These are phyloP conservation scores for Lipomyces yamadae DNA, from an alignment of 805 yeast species.

Conservation along the genomic window DNA sequence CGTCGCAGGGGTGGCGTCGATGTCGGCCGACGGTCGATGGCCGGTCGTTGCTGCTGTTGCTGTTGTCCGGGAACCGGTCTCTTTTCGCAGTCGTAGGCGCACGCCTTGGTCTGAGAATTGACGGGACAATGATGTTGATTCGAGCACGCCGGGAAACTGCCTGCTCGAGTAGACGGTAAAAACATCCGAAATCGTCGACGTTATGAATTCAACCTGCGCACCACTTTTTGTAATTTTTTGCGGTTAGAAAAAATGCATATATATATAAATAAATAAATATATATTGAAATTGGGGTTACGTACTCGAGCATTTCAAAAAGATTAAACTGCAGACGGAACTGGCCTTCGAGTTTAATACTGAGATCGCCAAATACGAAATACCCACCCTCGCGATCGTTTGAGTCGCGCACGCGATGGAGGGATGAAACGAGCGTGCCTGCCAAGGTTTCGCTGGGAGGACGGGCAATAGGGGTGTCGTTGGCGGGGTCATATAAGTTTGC, in stretches of 20 bases:
- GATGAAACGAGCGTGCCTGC: slow-evolving; percentile 39
- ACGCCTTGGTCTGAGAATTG: slow-evolving; percentile 39
- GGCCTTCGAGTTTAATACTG: slow-evolving; percentile 35
- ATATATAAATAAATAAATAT: too few species aligned
- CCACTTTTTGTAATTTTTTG: slow-evolving; percentile 22
- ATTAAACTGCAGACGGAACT: slow-evolving; percentile 35
- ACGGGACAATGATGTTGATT: slow-evolving; percentile 38
- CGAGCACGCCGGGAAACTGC: slow-evolving; percentile 38
- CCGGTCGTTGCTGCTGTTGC: too few species aligned
- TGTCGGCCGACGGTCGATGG: too few species aligned
- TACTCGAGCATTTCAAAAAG: slow-evolving; percentile 38
- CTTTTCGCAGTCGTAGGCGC: slow-evolving; percentile 38
- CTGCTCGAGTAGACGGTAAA: slow-evolving; percentile 33
- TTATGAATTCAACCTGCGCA: slow-evolving; percentile 34
- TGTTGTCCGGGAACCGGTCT: slow-evolving; percentile 11
- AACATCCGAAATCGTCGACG: slow-evolving; percentile 32
- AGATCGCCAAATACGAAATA: slow-evolving; percentile 40
- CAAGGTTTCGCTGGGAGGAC: slow-evolving; percentile 34
- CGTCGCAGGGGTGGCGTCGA: too few species aligned
- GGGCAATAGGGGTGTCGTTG: slow-evolving; percentile 23
- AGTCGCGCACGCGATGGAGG: slow-evolving; percentile 36
- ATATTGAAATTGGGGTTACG: background rate
- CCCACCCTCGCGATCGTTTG: slow-evolving; percentile 34
- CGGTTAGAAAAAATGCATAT: background rate
- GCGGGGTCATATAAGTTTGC: slow-evolving; percentile 31